Base-by-base conservation (phyloP, 1,284 basidiomycete species). In the Xerocomus minutiporus region DNA sequence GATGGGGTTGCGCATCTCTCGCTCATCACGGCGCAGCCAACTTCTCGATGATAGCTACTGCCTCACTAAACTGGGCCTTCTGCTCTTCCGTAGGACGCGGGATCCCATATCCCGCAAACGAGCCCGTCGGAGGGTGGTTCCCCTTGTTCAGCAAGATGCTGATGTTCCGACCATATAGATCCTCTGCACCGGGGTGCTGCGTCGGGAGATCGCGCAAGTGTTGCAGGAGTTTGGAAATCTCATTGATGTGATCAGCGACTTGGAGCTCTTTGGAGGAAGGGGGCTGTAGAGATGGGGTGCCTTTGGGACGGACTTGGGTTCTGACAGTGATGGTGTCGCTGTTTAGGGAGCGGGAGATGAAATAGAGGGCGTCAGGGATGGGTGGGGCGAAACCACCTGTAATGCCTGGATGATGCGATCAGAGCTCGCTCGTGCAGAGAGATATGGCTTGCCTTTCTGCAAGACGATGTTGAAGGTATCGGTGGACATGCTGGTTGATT, bases 321-420 rank as follows among this genome's bases (percentile, higher is more conserved):
- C 73, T 63, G 59, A 88, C 70, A 36, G 70, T 65, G 49, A 89
- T 73, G 11, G 69, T 56, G 47, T 66, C 60, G 28, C 69, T 69
- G 1, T 67, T 53, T 7, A 73, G 58, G 44, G 73, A 69, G 38
- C 55, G 61, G 15, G 78, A 76, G 59, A 89, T 63, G 29, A 74
- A 76, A 61, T 80, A 73, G 60, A 85, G 71, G 15, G 78, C 79
- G 41, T 69, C 70, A 5, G 84, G 83, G 7, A 74, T 82, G 3
- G 87, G 82, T 0, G 86, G 84, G 15, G 80, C 82, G 61, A 90
- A 87, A 40, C 88, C 88, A 40, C 87, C 87, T 11, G 73, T 69
- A 64, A 89, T 89, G 55, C 87, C 87, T 88, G 43, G 28, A 13
- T 1, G 8, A 26, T n/a, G 12, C 13, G 48, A 23, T 34, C 34